Evolutionary conservation across 176 grass and related monocot species (phyloP).

Genomic region (Oryza coarctata): DNA sequence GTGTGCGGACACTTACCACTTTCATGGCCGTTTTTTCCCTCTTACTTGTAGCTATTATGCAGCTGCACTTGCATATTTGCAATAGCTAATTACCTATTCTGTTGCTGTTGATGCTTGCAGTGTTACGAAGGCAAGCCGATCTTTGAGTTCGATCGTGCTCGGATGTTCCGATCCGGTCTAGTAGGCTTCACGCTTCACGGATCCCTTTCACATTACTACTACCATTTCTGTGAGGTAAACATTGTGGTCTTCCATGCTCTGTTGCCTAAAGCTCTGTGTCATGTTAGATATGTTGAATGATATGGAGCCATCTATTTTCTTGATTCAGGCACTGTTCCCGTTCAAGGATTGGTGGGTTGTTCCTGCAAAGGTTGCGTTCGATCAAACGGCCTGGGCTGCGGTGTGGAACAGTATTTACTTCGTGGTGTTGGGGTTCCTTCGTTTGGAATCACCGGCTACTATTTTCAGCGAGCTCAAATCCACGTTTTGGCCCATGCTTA

Average conservation of each 20-base stretch:
- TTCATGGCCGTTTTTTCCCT: not conserved
- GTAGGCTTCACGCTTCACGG: slow-evolving; percentile 94
- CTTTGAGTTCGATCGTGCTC: slow-evolving; percentile 85
- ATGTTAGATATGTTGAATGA: slow-evolving; percentile 2
- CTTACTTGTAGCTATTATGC: not conserved
- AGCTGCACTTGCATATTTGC: not conserved
- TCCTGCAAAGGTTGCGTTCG: slow-evolving; percentile 82
- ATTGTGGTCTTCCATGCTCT: not conserved
- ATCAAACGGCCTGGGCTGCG: slow-evolving; percentile 86
- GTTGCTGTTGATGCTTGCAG: slow-evolving; percentile 26
- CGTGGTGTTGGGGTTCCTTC: slow-evolving; percentile 71
- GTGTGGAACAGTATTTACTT: slow-evolving; percentile 98
- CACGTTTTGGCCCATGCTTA: slow-evolving; percentile 96
- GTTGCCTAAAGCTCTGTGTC: not conserved
- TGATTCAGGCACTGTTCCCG: slow-evolving; percentile 69
- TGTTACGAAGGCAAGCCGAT: slow-evolving; percentile 88
- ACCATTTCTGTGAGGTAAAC: slow-evolving; percentile 81
- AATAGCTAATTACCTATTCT: slow-evolving; percentile 17
- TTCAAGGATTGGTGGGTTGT: slow-evolving; percentile 98
- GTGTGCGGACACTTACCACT: slow-evolving; percentile 29
- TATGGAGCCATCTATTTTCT: not conserved
- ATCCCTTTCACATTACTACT: slow-evolving; percentile 97
- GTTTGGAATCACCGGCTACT: slow-evolving; percentile 70
- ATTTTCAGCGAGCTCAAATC: slow-evolving; percentile 75
- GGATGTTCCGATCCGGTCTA: slow-evolving; percentile 87